Evolutionary conservation across 2,329 filamentous ascomycete species (phyloP).

Genomic region (Aureobasidium sp.): DNA sequence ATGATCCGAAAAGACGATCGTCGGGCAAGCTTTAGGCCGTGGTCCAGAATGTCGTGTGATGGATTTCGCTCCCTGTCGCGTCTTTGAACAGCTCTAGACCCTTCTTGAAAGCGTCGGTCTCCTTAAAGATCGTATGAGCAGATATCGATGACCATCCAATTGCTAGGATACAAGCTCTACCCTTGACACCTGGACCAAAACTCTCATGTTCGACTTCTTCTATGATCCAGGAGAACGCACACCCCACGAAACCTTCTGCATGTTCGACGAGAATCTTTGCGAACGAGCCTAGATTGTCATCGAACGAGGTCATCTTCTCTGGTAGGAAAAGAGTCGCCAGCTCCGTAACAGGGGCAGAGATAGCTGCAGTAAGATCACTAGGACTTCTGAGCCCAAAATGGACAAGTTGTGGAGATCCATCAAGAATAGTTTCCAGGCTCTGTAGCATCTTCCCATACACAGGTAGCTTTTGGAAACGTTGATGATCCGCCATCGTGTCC

Average conservation of each 20-base stretch:
- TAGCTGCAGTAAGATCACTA: conserved; percentile 15
- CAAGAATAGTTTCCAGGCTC: conserved; percentile 23
- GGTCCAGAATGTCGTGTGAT: neutral
- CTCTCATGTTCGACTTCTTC: conserved; percentile 20
- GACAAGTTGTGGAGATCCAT: conserved; percentile 21
- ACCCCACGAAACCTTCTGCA: conserved; percentile 21
- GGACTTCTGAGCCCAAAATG: conserved; percentile 28
- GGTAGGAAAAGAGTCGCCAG: conserved; percentile 38
- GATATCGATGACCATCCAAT: conserved; percentile 47
- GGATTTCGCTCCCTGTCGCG: conserved; percentile 36
- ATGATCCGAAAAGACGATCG: neutral
- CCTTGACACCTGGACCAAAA: conserved; percentile 24
- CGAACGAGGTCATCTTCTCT: conserved; percentile 24
- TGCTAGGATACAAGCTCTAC: conserved; percentile 34
- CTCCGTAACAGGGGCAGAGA: conserved; percentile 41
- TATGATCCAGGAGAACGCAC: conserved; percentile 29
- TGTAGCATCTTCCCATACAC: conserved; percentile 32
- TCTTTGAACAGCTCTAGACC: conserved; percentile 35
- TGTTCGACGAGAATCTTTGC: conserved; percentile 25
- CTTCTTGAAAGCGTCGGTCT: conserved; percentile 37
- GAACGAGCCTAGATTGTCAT: conserved; percentile 32
- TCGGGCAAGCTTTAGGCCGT: neutral
- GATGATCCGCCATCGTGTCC: conserved; percentile 32
- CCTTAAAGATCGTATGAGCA: conserved; percentile 38
- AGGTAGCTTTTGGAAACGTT: conserved; percentile 30